A percentile compares a stretch with the other conserved stretches of the same genome.
Evolutionary conservation across 23 red algal species (phyloP).

Genomic region (Gracilaria vermiculophylla): DNA sequence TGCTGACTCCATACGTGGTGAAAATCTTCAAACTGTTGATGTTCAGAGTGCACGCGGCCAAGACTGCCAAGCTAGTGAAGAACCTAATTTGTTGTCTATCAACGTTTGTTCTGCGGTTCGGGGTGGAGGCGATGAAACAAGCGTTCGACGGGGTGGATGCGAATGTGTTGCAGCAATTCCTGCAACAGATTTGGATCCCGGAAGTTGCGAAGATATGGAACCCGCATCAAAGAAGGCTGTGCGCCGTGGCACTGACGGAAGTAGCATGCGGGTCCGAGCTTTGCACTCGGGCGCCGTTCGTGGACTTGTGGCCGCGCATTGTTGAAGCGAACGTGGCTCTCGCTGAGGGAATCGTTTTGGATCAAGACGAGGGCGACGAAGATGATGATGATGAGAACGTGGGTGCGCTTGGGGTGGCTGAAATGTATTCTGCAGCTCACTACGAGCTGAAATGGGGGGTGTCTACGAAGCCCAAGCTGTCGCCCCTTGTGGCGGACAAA

Average conservation of each 20-base stretch:
- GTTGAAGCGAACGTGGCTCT: conserved; percentile 51
- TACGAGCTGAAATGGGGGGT: conserved; percentile 52
- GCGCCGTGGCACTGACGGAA: conserved; percentile 53
- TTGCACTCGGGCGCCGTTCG: conserved; percentile 16
- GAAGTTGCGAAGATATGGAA: conserved; percentile 52
- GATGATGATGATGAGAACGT: conserved; percentile 32
- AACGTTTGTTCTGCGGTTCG: conserved; percentile 67
- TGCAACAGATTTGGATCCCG: conserved; percentile 82
- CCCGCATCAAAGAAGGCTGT: conserved; percentile 48
- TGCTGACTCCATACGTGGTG: conserved; percentile 22
- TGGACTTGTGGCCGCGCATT: conserved; percentile 49
- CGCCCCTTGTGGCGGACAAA: conserved; percentile 7
- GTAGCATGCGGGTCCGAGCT: conserved; percentile 50
- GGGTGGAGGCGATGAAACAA: conserved; percentile 44
- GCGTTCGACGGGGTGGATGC: conserved; percentile 70
- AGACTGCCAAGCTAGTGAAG: conserved; percentile 74
- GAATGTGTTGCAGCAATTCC: conserved; percentile 68
- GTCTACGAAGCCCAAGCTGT: conserved; percentile 11
- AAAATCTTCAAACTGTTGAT: conserved; percentile 82
- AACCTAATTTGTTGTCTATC: conserved; percentile 75
- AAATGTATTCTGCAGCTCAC: conserved; percentile 43
- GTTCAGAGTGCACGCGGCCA: conserved; percentile 74
- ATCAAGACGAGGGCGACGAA: conserved; percentile 31
- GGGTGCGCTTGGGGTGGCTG: conserved; percentile 33
- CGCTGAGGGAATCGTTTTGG: conserved; percentile 46